These are phyloP conservation scores for Termitomyces eurrhizus DNA, from an alignment of 768 basidiomycete genomes.

Conservation along the genomic window DNA sequence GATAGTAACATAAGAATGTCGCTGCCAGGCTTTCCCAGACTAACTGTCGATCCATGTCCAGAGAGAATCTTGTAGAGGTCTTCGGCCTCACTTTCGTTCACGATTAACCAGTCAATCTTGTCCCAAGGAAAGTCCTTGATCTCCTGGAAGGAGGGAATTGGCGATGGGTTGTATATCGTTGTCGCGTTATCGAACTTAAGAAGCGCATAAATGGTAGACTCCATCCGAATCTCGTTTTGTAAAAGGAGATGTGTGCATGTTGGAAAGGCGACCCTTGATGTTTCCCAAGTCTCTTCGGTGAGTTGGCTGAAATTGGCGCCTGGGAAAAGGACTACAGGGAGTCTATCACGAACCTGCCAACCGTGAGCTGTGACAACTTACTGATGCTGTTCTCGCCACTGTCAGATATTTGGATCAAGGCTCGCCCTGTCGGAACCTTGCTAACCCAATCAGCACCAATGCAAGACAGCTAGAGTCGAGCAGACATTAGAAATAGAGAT, in stretches of 20 bases:
- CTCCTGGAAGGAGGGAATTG: constrained; percentile 39
- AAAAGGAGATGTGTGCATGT: constrained; percentile 48
- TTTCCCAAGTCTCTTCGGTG: constrained; percentile 25
- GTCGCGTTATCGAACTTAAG: constrained; percentile 21
- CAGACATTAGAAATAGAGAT: constrained; percentile 38
- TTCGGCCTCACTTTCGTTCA: constrained; percentile 50
- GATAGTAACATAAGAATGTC: constrained; percentile 19
- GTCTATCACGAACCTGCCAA: not conserved
- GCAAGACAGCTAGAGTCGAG: not conserved
- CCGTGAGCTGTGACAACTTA: constrained; percentile 21
- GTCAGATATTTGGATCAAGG: constrained; percentile 55
- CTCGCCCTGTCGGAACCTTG: constrained; percentile 53
- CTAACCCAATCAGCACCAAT: not conserved
- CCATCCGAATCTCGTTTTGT: constrained; percentile 54
- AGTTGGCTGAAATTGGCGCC: constrained; percentile 51
- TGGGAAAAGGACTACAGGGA: constrained; percentile 45
- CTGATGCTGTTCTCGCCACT: constrained; percentile 63
- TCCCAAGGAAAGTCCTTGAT: constrained; percentile 46
- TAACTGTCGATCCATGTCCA: constrained; percentile 10
- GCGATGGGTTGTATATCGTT: constrained; percentile 56
- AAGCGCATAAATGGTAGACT: constrained; percentile 35
- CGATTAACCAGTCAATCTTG: constrained; percentile 49
- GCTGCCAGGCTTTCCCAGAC: not conserved
- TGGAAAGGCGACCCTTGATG: constrained; percentile 23
- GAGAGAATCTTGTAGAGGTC: constrained; percentile 28